phyloP scores from a whole-genome alignment of 768 basidiomycete species.

The Amanita rimosa region DNA sequence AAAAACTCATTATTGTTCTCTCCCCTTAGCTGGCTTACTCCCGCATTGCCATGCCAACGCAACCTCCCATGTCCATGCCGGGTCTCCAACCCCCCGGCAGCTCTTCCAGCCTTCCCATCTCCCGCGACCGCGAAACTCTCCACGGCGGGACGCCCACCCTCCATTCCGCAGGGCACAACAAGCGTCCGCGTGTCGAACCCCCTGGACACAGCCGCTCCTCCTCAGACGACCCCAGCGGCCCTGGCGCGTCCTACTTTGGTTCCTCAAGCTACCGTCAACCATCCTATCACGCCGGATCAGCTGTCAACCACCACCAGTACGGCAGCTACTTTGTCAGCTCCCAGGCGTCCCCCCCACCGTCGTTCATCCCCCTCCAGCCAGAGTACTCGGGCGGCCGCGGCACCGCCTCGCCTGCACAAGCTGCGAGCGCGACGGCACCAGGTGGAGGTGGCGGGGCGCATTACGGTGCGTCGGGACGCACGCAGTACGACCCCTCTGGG shows the following conservation, averaged over 20 bases:
- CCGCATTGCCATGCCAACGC: slow-evolving; percentile 18
- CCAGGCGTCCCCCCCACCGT: slow-evolving; percentile 16
- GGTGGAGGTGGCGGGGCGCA: slow-evolving; percentile 9
- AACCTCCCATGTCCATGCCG: slow-evolving; percentile 18
- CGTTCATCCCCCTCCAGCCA: slow-evolving; percentile 21
- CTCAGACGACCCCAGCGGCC: slow-evolving; percentile 14
- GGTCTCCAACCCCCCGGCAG: slow-evolving; percentile 14
- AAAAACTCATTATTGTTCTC: slow-evolving; percentile 13
- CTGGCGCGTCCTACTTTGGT: slow-evolving; percentile 3
- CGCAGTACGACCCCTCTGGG: not conserved
- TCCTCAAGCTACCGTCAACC: slow-evolving; percentile 8
- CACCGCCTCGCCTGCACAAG: slow-evolving; percentile 5
- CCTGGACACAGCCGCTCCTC: slow-evolving; percentile 16
- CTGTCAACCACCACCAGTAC: slow-evolving; percentile 11
- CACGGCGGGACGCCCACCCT: slow-evolving; percentile 4
- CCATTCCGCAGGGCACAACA: slow-evolving; percentile 12
- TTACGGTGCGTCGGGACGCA: not conserved
- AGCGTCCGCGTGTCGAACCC: slow-evolving; percentile 13
- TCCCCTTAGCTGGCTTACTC: slow-evolving; percentile 10
- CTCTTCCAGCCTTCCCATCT: slow-evolving; percentile 16
- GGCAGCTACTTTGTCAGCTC: slow-evolving; percentile 16
- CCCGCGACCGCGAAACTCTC: slow-evolving; percentile 17
- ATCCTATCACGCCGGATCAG: slow-evolving; percentile 11
- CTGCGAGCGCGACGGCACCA: slow-evolving; percentile 7
- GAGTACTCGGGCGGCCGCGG: slow-evolving; percentile 13